Percentiles rank a stretch among this genome's conserved stretches.
Conservation (phyloP, 1,284 basidiomycete species). For the Marasmius sp. region DNA sequence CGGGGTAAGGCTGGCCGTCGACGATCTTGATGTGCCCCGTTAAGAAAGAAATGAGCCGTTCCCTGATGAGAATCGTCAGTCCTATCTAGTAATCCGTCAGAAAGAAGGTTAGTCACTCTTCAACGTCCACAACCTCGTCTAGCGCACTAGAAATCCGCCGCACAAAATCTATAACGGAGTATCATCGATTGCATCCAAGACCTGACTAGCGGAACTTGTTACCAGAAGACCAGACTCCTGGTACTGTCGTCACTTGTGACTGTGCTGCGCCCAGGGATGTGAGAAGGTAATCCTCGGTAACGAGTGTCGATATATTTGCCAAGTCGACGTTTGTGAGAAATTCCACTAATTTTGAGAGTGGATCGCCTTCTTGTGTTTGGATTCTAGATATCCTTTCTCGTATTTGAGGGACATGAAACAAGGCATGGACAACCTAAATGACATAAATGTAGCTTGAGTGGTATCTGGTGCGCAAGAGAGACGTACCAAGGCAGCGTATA, state of each 20-base stretch:
- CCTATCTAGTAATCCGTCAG: neutral
- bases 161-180: slow-evolving; percentile 28
- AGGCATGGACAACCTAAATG: slow-evolving; percentile 51
- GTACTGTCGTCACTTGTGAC: slow-evolving; percentile 20
- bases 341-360: slow-evolving; percentile 45
- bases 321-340: slow-evolving; percentile 66
- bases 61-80: slow-evolving; percentile 12
- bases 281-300: slow-evolving; percentile 34
- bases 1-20: neutral
- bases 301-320: slow-evolving; percentile 36
- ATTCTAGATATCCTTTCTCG: slow-evolving; percentile 50
- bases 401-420: slow-evolving; percentile 70
- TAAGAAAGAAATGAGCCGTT: slow-evolving; percentile 33
- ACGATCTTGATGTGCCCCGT: slow-evolving; percentile 27
- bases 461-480: neutral
- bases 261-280: slow-evolving; percentile 28
- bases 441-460: neutral
- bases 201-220: neutral
- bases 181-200: neutral
- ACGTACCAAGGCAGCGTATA: slow-evolving; percentile 55
- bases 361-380: slow-evolving; percentile 33
- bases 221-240: slow-evolving; percentile 34
- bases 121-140: slow-evolving; percentile 30
- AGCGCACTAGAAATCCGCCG: slow-evolving; percentile 26
- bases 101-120: slow-evolving; percentile 20